Evolutionary conservation across 768 basidiomycete genomes (phyloP), one percentile per base, ranked within the genome.

Genomic region (Podaxis sp.): DNA sequence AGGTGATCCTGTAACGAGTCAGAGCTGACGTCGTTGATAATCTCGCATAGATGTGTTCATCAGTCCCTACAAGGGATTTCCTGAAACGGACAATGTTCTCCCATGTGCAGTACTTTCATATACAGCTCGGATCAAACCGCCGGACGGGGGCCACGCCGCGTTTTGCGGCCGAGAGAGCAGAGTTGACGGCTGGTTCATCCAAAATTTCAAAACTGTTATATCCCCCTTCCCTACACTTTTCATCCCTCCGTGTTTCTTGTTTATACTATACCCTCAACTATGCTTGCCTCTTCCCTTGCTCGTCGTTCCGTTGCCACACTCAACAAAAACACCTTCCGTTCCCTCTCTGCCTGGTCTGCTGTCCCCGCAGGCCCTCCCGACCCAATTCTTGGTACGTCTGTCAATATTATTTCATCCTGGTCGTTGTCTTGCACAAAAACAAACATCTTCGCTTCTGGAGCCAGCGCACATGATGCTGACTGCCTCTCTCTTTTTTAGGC

Each of bases 311-410:
- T 78, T 60, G 73, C 78, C 68, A 72, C 76, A 33, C 65, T 73
- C 60, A 73, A 66, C 56, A 67, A 70, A 56, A 72, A 72, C 68
- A 69, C 81, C 55, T 69, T 79, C 37, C 79, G 83, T 56, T 71
- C 82, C 63, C 72, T 87, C 62, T 95, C 92, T 12, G 85, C 84
- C 22, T 96, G 95, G 95, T 84, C 89, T 54, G 76, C 83, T 63
- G 93, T 96, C 62, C 85, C 88, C 54, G 89, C 91, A 28, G 95
- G 95, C 30, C 95, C 95, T 66, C 94, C 95, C 26, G 95, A 96
- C 74, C 87, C 95, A 56, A 96, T 96, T 78, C 88, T 96, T 60
- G 95, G 93, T 93, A 62, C 52, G 73, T 70, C 59, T n/a, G 60
- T 66, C 50, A 30, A 56, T 13, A 20, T 50, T 66, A 52, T 51